Evolutionary conservation across 352 stramenopile genomes (phyloP).

Genomic region (Thraustochytrium striatum): DNA sequence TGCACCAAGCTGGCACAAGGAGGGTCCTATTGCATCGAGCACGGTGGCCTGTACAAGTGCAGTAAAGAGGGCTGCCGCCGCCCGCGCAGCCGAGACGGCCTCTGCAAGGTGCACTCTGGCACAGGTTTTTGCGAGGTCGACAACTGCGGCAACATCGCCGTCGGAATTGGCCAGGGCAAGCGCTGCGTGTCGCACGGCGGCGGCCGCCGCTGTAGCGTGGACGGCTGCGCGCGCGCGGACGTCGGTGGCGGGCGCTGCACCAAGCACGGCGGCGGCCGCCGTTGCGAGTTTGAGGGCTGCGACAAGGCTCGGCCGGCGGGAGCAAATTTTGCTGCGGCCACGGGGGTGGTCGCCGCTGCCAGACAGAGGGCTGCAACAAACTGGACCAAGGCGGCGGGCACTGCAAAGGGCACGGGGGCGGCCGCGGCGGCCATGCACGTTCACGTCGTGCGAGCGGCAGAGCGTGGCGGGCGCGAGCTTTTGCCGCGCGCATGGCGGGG

Average conservation of each 20-base stretch:
- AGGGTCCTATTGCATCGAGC: neutral
- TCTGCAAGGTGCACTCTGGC: conserved; percentile 73
- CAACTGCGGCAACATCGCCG: conserved; percentile 67
- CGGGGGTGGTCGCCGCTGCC: neutral
- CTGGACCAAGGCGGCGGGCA: conserved; percentile 58
- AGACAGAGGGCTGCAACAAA: neutral
- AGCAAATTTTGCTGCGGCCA: conserved; percentile 1
- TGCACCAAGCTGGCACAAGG: conserved; percentile 18
- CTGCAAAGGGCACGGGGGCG: conserved; percentile 58
- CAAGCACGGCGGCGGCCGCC: conserved; percentile 75
- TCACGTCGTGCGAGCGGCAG: conserved; percentile 59
- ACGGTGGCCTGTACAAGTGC: conserved; percentile 8
- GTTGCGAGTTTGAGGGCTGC: conserved; percentile 73
- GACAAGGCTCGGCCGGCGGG: conserved; percentile 50
- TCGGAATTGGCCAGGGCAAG: conserved; percentile 66
- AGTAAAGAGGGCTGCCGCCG: neutral
- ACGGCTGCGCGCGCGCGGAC: conserved; percentile 53
- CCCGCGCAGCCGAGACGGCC: neutral
- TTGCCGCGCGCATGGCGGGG: conserved; percentile 40
- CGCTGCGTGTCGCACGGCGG: conserved; percentile 80
- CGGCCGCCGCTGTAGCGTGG: conserved; percentile 66
- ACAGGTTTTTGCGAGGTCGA: conserved; percentile 61
- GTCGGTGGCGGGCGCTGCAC: conserved; percentile 57
- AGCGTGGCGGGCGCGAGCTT: conserved; percentile 59
- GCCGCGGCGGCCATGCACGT: conserved; percentile 1